Percentiles rank a stretch among this genome's conserved stretches.
Conservation (phyloP, 1,284 basidiomycete genomes). For the Golubevia sp. region DNA sequence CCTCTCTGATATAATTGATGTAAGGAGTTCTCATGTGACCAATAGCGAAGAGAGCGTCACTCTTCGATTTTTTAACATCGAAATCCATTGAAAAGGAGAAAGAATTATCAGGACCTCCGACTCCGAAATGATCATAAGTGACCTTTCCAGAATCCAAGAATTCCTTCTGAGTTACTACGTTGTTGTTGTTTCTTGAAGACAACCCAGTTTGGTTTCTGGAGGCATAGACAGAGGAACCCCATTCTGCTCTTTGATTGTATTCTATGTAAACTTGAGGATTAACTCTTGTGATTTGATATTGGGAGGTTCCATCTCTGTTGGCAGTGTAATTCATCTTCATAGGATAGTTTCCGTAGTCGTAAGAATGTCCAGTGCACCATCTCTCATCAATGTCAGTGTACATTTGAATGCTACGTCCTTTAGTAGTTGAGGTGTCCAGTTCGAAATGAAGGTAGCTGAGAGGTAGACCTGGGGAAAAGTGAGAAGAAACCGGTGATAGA, state of each 20-base stretch:
- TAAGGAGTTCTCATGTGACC: constrained; percentile 47
- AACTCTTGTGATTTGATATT: constrained; percentile 39
- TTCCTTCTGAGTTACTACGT: constrained; percentile 41
- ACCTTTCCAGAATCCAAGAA: constrained; percentile 41
- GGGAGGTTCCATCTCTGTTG: constrained; percentile 18
- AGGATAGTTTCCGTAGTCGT: constrained; percentile 34
- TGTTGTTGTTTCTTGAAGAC: constrained; percentile 47
- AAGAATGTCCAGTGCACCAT: constrained; percentile 50
- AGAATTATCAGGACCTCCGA: constrained; percentile 47
- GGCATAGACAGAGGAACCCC: constrained; percentile 44
- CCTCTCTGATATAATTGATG: constrained; percentile 45
- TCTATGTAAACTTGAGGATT: constrained; percentile 41
- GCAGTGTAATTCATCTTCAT: constrained; percentile 11
- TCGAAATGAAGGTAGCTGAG: constrained; percentile 49
- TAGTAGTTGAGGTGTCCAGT: constrained; percentile 29
- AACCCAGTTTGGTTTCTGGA: constrained; percentile 34
- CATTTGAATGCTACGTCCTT: constrained; percentile 35
- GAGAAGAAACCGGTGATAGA: no score
- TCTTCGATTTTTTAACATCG: constrained; percentile 28
- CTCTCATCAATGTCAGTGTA: constrained; percentile 55
- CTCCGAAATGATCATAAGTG: constrained; percentile 34
- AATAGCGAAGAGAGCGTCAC: constrained; percentile 43
- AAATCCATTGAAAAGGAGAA: constrained; percentile 54
- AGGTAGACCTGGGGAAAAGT: constrained; percentile 20
- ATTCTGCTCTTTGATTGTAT: constrained; percentile 52